These are phyloP conservation scores for Claviceps quebecensis DNA, from an alignment of 2,329 filamentous ascomycete species.

Conservation along the genomic window DNA sequence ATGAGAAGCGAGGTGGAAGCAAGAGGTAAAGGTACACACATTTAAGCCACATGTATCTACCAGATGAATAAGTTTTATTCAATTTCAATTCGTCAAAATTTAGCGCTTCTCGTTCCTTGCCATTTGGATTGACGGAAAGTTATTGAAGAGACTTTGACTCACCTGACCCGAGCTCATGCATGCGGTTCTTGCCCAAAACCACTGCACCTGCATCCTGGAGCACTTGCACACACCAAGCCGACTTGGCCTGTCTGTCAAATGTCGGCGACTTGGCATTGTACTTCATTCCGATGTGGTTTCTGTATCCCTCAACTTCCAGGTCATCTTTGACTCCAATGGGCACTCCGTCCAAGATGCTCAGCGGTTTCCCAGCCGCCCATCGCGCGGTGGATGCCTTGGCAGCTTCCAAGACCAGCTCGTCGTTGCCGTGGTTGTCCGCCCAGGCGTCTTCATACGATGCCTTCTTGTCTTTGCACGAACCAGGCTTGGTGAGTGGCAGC, in stretches of 20 bases:
- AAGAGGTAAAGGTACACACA: conserved; percentile 16
- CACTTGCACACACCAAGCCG: conserved; percentile 57
- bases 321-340: conserved; percentile 80
- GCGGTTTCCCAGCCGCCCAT: conserved; percentile 50
- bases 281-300: conserved; percentile 49
- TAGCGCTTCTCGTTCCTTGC: not conserved
- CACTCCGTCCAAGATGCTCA: conserved; percentile 65
- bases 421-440: conserved; percentile 44
- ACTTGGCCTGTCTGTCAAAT: conserved; percentile 38
- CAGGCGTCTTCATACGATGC: conserved; percentile 59
- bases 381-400: conserved; percentile 61
- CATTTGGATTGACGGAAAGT: too few species aligned
- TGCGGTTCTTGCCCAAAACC: conserved; percentile 60
- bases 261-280: conserved; percentile 38
- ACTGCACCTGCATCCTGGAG: conserved; percentile 63
- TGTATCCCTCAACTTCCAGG: conserved; percentile 55
- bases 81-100: not conserved
- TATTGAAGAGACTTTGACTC: conserved; percentile 31
- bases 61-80: not conserved
- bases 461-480: conserved; percentile 26
- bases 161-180: conserved; percentile 66
- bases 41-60: conserved; percentile 74
- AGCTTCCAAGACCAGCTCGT: conserved; percentile 47
- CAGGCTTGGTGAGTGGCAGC: conserved; percentile 54
- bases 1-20: not conserved